Base-by-base conservation (phyloP, 345 rosid genomes). In the Salix caprea region DNA sequence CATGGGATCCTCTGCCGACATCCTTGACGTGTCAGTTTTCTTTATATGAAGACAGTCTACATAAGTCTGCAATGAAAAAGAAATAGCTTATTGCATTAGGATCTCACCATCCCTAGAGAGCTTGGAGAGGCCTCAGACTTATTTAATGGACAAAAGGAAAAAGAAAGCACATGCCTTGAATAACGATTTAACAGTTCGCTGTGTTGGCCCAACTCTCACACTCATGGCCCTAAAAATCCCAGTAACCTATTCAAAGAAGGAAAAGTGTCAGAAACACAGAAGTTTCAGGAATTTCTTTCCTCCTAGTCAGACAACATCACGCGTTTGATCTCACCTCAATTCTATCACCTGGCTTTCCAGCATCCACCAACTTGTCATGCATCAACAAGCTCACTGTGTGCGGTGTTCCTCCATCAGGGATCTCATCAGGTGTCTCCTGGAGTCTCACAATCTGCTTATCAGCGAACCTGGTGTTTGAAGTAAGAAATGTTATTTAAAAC, bases 371-470 rank as follows among this genome's bases (percentile, higher is more conserved):
- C 85, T 96, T 96, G 85, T 96, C 97, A 83, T 96, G 98, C 93
- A 96, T 85, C 87, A 96, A 86, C 87, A 96, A 87, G 87, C 97
- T 96, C 81, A 96, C 98, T 3, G 97, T 93, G 78, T 96, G 98
- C 30, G 98, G 99, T 60, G 99, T 96, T 84, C 98, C 98, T 76
- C 98, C 97, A 39, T 93, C 97, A 24, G 98, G 98, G 74, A 96
- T 96, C 82, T 96, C 97, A 82, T 96, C 98, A 58, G 97, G 98
- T 2, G 97, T 96, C 85, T 96, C 99, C 86, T 93, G 99, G 65
- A 96, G 99, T 87, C 95, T 89, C 82, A 96, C 96, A 78, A 96
- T 93, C 87, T 96, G 98, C 97, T 92, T 96, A 85, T 96, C 98
- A 1, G 93, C 94, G 84, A 96, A 96, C 85, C 99, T 93, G 89